Conservation (phyloP, 306 rosid genomes). For the Sicyos edulis region DNA sequence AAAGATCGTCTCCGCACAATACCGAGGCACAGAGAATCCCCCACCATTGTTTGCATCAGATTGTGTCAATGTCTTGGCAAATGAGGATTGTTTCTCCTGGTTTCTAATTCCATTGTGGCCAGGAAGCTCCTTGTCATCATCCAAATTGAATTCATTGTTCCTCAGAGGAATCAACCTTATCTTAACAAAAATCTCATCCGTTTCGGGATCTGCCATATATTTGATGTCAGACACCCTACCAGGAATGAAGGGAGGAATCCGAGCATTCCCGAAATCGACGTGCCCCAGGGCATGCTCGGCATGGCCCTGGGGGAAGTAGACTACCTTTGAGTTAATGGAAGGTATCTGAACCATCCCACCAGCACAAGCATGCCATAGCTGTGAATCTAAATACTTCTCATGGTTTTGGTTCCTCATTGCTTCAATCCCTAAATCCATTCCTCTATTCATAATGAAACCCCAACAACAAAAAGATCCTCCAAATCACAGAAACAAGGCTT, state of each 20-base stretch:
- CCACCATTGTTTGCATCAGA: too few species aligned
- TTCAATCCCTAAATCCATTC: slow-evolving; percentile 49
- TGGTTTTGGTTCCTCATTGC: slow-evolving; percentile 22
- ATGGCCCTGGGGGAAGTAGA: slow-evolving; percentile 94
- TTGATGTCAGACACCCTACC: slow-evolving; percentile 54
- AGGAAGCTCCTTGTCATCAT: slow-evolving; percentile 42
- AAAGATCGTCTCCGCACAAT: too few species aligned
- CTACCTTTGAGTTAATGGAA: slow-evolving; percentile 61
- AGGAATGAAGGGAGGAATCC: slow-evolving; percentile 52
- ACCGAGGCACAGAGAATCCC: too few species aligned
- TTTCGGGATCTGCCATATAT: slow-evolving; percentile 84
- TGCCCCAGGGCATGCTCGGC: slow-evolving; percentile 59
- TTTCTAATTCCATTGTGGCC: slow-evolving; percentile 36
- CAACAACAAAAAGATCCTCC: background rate
- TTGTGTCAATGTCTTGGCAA: too few species aligned
- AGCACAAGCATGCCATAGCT: slow-evolving; percentile 91
- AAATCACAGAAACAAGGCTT: too few species aligned
- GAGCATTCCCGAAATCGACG: slow-evolving; percentile 45
- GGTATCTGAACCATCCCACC: slow-evolving; percentile 98
- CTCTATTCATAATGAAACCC: slow-evolving; percentile 33
- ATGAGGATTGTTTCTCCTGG: slow-evolving; percentile 34
- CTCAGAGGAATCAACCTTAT: slow-evolving; percentile 50
- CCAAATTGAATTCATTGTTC: slow-evolving; percentile 37
- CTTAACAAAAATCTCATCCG: slow-evolving; percentile 79
- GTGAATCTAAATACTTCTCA: slow-evolving; percentile 68